Percentiles rank a stretch among this genome's conserved stretches.
phyloP scores from a whole-genome alignment of 495 filamentous ascomycete genomes.

The Talaromyces trachyspermus region DNA sequence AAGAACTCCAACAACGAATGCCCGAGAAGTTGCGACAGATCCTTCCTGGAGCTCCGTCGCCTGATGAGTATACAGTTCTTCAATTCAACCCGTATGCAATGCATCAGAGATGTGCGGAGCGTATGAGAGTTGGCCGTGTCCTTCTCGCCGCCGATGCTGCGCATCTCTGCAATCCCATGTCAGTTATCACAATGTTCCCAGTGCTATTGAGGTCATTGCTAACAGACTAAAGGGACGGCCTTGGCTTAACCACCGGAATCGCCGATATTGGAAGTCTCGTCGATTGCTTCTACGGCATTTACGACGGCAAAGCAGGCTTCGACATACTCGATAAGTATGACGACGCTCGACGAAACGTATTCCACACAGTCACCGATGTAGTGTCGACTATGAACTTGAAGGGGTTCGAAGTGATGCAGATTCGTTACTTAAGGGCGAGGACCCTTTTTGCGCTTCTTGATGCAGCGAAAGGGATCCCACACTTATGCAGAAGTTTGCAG shows the following conservation, averaged over 20 bases:
- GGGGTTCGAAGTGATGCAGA: background rate
- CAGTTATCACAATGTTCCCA: constrained; percentile 4
- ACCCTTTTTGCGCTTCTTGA: constrained; percentile 5
- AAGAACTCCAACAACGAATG: constrained; percentile 46
- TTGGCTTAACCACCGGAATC: constrained; percentile 55
- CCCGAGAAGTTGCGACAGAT: constrained; percentile 46
- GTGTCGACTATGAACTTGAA: background rate
- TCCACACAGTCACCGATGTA: background rate
- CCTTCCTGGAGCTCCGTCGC: constrained; percentile 51
- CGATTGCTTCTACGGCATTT: constrained; percentile 50
- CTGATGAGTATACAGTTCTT: constrained; percentile 46
- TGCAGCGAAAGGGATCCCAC: background rate
- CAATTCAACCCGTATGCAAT: constrained; percentile 51
- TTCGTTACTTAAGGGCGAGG: background rate
- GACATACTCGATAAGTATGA: constrained; percentile 51
- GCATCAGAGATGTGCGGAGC: constrained; percentile 52
- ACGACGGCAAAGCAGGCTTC: constrained; percentile 43
- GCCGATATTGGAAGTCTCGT: constrained; percentile 51
- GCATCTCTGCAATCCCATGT: constrained; percentile 41
- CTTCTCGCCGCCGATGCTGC: constrained; percentile 52
- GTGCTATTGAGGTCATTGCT: background rate
- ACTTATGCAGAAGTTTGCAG: background rate
- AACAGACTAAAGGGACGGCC: constrained; percentile 33
- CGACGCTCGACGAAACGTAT: constrained; percentile 20
- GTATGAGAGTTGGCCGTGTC: constrained; percentile 49